These are phyloP conservation scores for Cladorrhinum sp. DNA, from an alignment of 2,329 filamentous ascomycete species.

Conservation along the genomic window DNA sequence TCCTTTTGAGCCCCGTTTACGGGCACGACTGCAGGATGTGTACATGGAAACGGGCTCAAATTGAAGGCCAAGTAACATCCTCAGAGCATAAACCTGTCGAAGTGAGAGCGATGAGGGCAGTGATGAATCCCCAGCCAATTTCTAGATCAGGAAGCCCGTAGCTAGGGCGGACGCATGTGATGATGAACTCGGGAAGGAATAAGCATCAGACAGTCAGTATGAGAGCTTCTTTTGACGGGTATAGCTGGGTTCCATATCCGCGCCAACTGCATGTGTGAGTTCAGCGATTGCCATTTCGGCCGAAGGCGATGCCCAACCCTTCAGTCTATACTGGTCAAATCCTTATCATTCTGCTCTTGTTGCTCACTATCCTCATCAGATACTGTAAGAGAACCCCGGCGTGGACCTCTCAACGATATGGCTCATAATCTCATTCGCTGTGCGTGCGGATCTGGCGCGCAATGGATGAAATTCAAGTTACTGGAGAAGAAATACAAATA, in stretches of 20 bases:
- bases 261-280: not conserved
- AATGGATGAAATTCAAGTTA: too few relatives aligned
- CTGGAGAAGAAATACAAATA: too few relatives aligned
- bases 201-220: slow-evolving; percentile 36
- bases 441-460: too few relatives aligned
- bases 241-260: not conserved
- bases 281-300: not conserved
- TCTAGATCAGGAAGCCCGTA: slow-evolving; percentile 36
- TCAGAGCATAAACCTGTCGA: slow-evolving; percentile 38
- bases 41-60: slow-evolving; percentile 31
- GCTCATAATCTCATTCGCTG: not conserved
- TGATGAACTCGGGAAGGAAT: slow-evolving; percentile 37
- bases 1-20: not conserved
- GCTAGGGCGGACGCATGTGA: slow-evolving; percentile 37
- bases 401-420: not conserved
- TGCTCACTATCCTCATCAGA: not conserved
- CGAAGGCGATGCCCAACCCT: not conserved
- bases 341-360: not conserved
- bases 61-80: slow-evolving; percentile 40
- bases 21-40: not conserved
- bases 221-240: slow-evolving; percentile 25
- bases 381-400: not conserved
- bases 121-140: slow-evolving; percentile 35
- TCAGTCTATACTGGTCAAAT: not conserved
- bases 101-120: slow-evolving; percentile 33